Evolutionary conservation across 2,329 filamentous ascomycete species (phyloP), one percentile per base, ranked within the genome.

Genomic region (Pyrenophora seminiperda): DNA sequence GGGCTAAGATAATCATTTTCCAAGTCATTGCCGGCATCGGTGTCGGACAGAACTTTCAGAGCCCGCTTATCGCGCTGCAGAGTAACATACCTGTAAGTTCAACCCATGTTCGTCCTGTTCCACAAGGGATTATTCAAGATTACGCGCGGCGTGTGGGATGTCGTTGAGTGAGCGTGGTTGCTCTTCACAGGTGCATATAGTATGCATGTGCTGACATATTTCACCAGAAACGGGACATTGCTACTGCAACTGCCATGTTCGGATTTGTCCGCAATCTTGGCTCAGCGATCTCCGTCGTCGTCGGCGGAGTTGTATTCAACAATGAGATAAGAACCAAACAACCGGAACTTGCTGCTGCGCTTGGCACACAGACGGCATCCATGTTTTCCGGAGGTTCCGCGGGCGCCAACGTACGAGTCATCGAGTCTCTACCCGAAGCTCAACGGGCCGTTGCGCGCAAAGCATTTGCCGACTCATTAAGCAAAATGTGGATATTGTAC

Each of bases 301-400:
- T 91, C 31, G 89, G 89, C 18, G 85, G 87, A n/a, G 87, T 90
- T 37, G 81, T 92, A 30, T 91, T 92, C 74, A 86, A 90, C 72
- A 91, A 92, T 67, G 76, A 81, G 51, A 89, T 91, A 84, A 74
- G 83, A 56, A 77, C 76, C 38, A 81, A 84, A 59, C 76, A 79
- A 20, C 63, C 73, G 3, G 63, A 66, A 7, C 77, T 89, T 22
- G 70, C 74, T 17, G 61, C 73, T 22, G 71, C 79, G 3, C 77
- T 89, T 0, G 81, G 81, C 0, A 73, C 76, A 0, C 65, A 80
- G 3, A 73, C 79, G 1, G 83, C 83, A 0, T 59, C 68, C 3
- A 63, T 76, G 18, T 78, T 90, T 5, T 79, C 82, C 3, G 85
- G 85, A n/a, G 74, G 76, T 56, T 78, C 80, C 48, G 83, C 87